phyloP scores from a whole-genome alignment of 2,329 filamentous ascomycete species.

The Trichoderma lentiforme region DNA sequence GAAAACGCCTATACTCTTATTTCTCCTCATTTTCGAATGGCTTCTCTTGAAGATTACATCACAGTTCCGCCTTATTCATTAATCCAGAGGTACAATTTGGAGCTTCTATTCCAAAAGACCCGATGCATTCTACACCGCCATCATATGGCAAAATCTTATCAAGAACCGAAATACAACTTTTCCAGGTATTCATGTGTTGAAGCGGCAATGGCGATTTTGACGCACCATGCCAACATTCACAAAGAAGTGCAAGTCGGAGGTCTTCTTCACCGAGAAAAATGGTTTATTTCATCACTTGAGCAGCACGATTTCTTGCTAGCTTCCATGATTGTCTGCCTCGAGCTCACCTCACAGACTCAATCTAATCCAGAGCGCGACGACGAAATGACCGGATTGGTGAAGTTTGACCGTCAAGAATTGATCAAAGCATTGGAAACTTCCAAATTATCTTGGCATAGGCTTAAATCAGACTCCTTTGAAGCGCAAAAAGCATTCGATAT shows the following conservation, averaged over 20 bases:
- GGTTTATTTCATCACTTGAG: background rate
- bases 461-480: background rate
- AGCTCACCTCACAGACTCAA: background rate
- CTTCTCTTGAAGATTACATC: background rate
- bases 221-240: background rate
- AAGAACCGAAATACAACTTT: background rate
- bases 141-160: background rate
- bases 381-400: background rate
- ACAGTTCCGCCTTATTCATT: background rate
- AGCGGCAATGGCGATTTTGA: background rate
- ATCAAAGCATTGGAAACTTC: background rate
- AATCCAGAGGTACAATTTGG: background rate
- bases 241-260: background rate
- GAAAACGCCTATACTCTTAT: background rate
- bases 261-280: background rate
- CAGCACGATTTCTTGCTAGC: background rate
- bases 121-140: background rate
- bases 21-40: background rate
- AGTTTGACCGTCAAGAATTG: background rate
- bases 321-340: background rate
- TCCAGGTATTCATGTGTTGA: background rate
- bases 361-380: background rate
- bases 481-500: background rate
- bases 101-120: background rate
- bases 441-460: background rate